Conservation (phyloP, 345 rosid genomes). For the Populus ilicifolia region DNA sequence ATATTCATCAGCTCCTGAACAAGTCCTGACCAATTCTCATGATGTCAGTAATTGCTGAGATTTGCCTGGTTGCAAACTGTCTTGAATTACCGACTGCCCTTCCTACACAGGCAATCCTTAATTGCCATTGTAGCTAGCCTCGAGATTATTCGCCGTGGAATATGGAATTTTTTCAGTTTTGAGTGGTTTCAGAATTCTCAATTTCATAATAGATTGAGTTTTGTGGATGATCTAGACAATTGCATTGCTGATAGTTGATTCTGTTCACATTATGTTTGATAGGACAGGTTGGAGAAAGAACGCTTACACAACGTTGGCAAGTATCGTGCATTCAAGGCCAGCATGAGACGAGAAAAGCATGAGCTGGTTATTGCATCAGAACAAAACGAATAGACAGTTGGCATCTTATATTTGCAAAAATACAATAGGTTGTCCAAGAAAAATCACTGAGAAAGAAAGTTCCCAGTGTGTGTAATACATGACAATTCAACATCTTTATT, state of each 20-base stretch:
- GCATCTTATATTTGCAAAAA: too few species aligned
- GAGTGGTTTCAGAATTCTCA: neutral
- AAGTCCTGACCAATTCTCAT: neutral
- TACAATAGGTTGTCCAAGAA: too few species aligned
- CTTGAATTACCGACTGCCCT: neutral
- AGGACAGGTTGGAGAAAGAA: constrained; percentile 28
- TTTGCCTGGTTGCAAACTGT: constrained; percentile 13
- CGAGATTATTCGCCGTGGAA: constrained; percentile 16
- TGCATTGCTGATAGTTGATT: neutral
- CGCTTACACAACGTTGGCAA: constrained; percentile 34
- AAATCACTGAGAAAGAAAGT: too few species aligned
- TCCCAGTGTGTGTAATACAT: too few species aligned
- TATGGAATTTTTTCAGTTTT: constrained; percentile 17
- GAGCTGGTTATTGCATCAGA: neutral
- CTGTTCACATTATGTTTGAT: neutral
- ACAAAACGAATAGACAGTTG: too few species aligned
- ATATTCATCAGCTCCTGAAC: neutral
- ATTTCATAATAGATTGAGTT: neutral
- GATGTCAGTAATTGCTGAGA: neutral
- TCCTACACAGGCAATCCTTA: neutral
- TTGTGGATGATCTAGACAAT: neutral
- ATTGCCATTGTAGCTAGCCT: constrained; percentile 2
- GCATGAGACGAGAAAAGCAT: constrained; percentile 36
- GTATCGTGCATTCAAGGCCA: constrained; percentile 31
- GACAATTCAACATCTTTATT: too few species aligned